A percentile compares a stretch with the other conserved stretches of the same genome.
These are phyloP conservation scores for Flaveria floridana DNA, from an alignment of 140 eudicot genomes.

Conservation along the genomic window DNA sequence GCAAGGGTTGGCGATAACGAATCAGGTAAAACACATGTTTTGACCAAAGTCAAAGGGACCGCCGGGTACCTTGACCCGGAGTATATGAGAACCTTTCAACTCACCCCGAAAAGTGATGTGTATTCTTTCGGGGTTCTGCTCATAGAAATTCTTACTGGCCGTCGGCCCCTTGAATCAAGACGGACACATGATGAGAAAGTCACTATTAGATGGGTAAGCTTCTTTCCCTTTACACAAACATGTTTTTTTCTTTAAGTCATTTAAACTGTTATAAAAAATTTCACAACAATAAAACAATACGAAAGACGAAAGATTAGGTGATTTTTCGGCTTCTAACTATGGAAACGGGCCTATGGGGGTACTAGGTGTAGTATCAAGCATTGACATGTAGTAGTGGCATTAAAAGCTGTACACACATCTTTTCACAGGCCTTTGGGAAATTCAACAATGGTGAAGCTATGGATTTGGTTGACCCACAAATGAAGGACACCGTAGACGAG, in stretches of 20 bases:
- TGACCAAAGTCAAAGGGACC: constrained; percentile 91
- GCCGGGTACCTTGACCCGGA: constrained; percentile 99
- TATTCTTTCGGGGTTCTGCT: constrained; percentile 87
- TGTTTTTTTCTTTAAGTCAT: not conserved
- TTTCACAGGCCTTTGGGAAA: constrained; percentile 63
- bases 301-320: too few relatives aligned
- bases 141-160: constrained; percentile 85
- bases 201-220: constrained; percentile 87
- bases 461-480: constrained; percentile 74
- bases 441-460: constrained; percentile 53
- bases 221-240: constrained; percentile 10
- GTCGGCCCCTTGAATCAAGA: constrained; percentile 83
- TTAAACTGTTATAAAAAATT: too few relatives aligned
- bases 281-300: not conserved
- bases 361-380: too few relatives aligned
- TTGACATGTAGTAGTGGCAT: constrained; percentile 1
- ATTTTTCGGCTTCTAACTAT: too few relatives aligned
- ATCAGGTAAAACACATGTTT: constrained; percentile 70
- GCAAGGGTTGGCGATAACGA: constrained; percentile 76
- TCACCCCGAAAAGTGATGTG: constrained; percentile 90
- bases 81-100: constrained; percentile 89
- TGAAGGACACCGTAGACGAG: constrained; percentile 53
- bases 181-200: constrained; percentile 66
- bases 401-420: constrained; percentile 14
- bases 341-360: too few relatives aligned